Base-by-base conservation (phyloP, 2,329 filamentous ascomycete species). In the Phyllosticta citrichinensis region DNA sequence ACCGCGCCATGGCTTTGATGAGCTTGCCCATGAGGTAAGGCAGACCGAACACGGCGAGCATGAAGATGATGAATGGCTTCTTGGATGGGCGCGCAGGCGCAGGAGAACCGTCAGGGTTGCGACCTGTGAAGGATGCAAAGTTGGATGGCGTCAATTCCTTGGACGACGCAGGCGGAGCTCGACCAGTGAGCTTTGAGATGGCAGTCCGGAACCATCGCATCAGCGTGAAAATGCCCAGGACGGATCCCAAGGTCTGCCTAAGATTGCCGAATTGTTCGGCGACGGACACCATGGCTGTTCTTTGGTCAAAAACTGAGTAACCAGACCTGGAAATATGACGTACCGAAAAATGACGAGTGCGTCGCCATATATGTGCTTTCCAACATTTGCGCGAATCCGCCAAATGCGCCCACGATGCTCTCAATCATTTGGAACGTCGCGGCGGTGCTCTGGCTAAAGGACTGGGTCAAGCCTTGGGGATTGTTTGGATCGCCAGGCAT, bases 281-380 rank as follows among this genome's bases (percentile, higher is more conserved):
- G 50, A 99, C 95, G 9, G 93, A 94, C 50, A 99, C 89, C 92
- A 99, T 97, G 60, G 94, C 94, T 94, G 65, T 5, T 51, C 58
- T 25, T 72, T 61, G 72, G 67, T 56, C 59, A 59, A 54, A 56
- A 52, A 52, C 69, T 52, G 30, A 5, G 8, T 56, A 52, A 5
- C 11, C 24, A 24, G 14, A 25, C 3, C 33, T 4, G 6, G 22
- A 47, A 19, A 17, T 17, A n/a, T 57, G 14, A 76, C 87, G 69
- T 83, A 96, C 91, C 92, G 70, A 97, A 99, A 76, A 99, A 99
- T 59, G 91, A 96, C 5, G 92, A 97, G 75, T 99, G 94, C 0
- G 94, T 99, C 30, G 95, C 94, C 95, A 99, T 99, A 70, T 97
- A 99, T 11, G 94, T 97, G 79, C 94, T 97, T 77, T 99, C 94